phyloP scores from a whole-genome alignment of 352 stramenopile genomes.

The Phytophthora tubulina region DNA sequence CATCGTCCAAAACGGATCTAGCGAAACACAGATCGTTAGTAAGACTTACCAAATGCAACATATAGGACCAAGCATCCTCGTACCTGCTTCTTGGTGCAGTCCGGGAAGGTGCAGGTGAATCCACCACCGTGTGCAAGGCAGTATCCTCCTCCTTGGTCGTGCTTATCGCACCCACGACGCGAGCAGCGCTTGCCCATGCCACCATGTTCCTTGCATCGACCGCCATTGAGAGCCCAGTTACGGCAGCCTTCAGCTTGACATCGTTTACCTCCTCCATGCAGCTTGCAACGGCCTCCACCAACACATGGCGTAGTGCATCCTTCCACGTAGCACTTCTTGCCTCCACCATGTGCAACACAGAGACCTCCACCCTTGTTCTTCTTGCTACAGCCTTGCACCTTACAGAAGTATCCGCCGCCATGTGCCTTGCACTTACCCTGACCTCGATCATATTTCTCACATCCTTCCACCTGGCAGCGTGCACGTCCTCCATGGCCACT shows the following conservation, averaged over 20 bases:
- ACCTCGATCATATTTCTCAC: conserved; percentile 78
- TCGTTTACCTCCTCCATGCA: conserved; percentile 69
- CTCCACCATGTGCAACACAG: conserved; percentile 80
- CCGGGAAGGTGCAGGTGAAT: conserved; percentile 69
- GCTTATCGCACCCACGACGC: conserved; percentile 72
- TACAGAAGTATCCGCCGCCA: conserved; percentile 86
- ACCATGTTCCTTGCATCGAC: conserved; percentile 81
- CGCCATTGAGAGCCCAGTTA: conserved; percentile 75
- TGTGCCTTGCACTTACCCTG: conserved; percentile 87
- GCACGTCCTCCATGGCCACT: conserved; percentile 77
- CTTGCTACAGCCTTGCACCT: conserved; percentile 77
- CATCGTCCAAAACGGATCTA: conserved; percentile 79
- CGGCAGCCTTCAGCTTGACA: conserved; percentile 59
- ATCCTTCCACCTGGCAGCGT: conserved; percentile 80
- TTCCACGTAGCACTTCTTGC: conserved; percentile 85
- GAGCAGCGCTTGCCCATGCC: conserved; percentile 78
- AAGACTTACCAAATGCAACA: conserved; percentile 4
- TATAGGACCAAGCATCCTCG: background rate
- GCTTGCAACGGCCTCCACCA: conserved; percentile 75
- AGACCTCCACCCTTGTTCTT: conserved; percentile 87
- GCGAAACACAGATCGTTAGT: conserved; percentile 7
- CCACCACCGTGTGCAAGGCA: conserved; percentile 82
- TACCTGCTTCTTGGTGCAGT: conserved; percentile 87
- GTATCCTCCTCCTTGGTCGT: conserved; percentile 80
- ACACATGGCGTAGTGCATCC: conserved; percentile 75